Conservation (phyloP, 495 filamentous ascomycete species). For the Parmelia sp. region DNA sequence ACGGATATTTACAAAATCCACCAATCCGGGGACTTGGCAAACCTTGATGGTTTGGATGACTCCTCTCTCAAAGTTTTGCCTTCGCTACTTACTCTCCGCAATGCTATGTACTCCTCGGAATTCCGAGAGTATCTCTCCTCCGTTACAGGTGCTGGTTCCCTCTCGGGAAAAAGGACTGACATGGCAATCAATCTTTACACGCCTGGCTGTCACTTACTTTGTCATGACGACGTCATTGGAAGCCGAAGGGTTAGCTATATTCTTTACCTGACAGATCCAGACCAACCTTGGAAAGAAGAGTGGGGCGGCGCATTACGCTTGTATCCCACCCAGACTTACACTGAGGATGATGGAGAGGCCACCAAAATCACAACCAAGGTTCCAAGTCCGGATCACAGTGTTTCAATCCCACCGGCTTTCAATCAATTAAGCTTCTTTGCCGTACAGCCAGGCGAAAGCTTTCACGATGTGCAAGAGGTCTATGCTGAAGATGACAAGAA, state of each 20-base stretch:
- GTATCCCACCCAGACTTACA: constrained; percentile 69
- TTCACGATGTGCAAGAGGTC: constrained; percentile 98
- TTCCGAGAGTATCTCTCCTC: constrained; percentile 85
- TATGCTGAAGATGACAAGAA: constrained; percentile 58
- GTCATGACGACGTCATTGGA: constrained; percentile 98
- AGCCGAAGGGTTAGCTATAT: constrained; percentile 92
- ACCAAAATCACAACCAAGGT: constrained; percentile 69
- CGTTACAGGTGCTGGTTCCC: constrained; percentile 74
- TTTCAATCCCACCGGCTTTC: constrained; percentile 87
- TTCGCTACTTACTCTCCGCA: constrained; percentile 75
- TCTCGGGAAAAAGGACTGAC: constrained; percentile 93
- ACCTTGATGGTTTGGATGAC: constrained; percentile 87
- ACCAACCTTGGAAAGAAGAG: constrained; percentile 76
- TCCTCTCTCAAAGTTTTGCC: constrained; percentile 75
- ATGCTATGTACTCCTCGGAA: constrained; percentile 82
- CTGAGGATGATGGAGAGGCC: constrained; percentile 57
- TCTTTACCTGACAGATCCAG: constrained; percentile 89
- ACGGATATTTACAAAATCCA: constrained; percentile 99
- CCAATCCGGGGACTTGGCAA: constrained; percentile 95
- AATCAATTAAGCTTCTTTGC: constrained; percentile 98
- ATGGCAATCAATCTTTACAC: constrained; percentile 99
- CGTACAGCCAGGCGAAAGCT: constrained; percentile 93
- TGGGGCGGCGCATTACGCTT: constrained; percentile 93
- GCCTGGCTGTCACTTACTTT: constrained; percentile 89
- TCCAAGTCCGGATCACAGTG: constrained; percentile 64